phyloP scores from a whole-genome alignment of 768 basidiomycete genomes.

The Boletus insuetus region DNA sequence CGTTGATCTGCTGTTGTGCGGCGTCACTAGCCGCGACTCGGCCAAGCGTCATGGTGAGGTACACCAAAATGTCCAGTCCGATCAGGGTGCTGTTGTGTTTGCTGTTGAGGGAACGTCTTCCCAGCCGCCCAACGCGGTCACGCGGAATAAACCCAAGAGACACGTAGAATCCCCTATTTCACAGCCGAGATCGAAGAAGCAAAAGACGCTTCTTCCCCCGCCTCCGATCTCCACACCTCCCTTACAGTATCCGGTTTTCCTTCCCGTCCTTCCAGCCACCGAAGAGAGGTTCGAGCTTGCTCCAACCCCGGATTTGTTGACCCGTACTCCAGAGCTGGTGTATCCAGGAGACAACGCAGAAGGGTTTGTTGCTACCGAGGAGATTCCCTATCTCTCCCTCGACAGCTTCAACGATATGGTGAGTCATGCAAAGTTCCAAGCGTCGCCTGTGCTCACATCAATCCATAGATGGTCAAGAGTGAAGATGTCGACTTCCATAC shows the following conservation, averaged over 20 bases:
- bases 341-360: conserved; percentile 5
- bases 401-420: conserved; percentile 20
- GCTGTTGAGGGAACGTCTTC: background rate
- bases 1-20: conserved; percentile 35
- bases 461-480: conserved; percentile 3
- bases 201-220: background rate
- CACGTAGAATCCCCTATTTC: background rate
- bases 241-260: background rate
- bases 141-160: conserved; percentile 9
- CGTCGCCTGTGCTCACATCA: conserved; percentile 7
- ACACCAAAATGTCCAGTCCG: background rate
- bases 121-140: background rate
- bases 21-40: conserved; percentile 32
- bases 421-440: conserved; percentile 1
- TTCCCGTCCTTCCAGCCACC: background rate
- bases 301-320: background rate
- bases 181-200: conserved; percentile 9
- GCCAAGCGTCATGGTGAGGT: conserved; percentile 20
- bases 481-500: background rate
- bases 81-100: background rate
- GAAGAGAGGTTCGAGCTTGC: conserved; percentile 1
- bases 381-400: conserved; percentile 37
- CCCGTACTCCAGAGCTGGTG: conserved; percentile 21
- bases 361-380: conserved; percentile 34
- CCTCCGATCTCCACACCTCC: background rate